Conservation (phyloP, 148 eudicot species). For the Fallopia convolvulus region DNA sequence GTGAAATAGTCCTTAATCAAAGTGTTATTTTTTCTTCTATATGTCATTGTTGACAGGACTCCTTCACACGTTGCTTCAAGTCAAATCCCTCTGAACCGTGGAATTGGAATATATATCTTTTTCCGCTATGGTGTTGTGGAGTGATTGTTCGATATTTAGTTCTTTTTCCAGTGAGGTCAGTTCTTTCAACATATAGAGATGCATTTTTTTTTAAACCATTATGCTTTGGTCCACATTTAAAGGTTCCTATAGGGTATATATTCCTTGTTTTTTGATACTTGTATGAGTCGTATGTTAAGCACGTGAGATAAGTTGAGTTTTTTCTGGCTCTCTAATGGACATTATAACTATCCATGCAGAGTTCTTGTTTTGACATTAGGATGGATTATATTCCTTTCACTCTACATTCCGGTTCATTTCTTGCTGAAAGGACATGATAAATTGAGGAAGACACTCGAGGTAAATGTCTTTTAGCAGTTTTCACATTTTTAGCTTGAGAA, state of each 20-base stretch:
- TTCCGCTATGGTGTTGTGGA: constrained; percentile 93
- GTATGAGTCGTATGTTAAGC: background rate
- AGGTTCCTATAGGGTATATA: too few relatives aligned
- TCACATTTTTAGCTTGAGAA: background rate
- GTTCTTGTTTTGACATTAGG: constrained; percentile 71
- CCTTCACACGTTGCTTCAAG: constrained; percentile 98
- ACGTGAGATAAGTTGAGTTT: too few relatives aligned
- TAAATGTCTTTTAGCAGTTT: constrained; percentile 18
- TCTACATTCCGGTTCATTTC: constrained; percentile 81
- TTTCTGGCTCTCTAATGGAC: background rate
- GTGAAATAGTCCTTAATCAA: background rate
- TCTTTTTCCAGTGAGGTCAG: constrained; percentile 81
- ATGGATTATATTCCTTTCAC: constrained; percentile 93
- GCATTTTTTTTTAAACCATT: background rate
- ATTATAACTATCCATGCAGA: constrained; percentile 33
- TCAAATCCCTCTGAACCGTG: constrained; percentile 97
- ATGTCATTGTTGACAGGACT: constrained; percentile 47
- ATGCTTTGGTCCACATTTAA: background rate
- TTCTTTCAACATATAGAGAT: background rate
- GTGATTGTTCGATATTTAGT: constrained; percentile 72
- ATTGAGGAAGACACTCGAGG: constrained; percentile 87
- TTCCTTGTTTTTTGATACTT: background rate
- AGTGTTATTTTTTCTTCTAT: background rate
- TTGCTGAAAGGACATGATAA: constrained; percentile 83
- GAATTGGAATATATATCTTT: constrained; percentile 95